Conservation (phyloP, 1,284 basidiomycete genomes). For the Ustilago bromivora region DNA sequence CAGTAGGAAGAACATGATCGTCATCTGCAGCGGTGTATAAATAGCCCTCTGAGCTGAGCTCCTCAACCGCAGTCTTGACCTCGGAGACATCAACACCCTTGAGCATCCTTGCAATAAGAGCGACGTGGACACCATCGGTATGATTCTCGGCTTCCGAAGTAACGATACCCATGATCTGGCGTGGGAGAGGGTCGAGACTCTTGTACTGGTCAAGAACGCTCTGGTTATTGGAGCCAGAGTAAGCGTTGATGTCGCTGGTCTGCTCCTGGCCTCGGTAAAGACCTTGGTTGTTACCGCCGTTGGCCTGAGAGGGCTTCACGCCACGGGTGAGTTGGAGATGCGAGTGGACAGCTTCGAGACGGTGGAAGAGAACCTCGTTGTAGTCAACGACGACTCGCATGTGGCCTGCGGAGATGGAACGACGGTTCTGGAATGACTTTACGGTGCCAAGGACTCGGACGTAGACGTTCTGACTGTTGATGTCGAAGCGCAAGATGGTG, state of each 20-base stretch:
- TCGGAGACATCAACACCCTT: conserved; percentile 41
- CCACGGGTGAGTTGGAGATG: conserved; percentile 59
- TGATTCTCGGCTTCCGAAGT: conserved; percentile 51
- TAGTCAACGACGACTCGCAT: conserved; percentile 75
- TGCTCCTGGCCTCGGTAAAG: conserved; percentile 13
- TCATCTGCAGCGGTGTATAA: conserved; percentile 64
- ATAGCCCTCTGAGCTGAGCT: conserved; percentile 60
- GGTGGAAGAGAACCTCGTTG: conserved; percentile 87
- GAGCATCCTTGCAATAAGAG: conserved; percentile 44
- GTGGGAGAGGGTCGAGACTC: conserved; percentile 40
- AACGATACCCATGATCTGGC: conserved; percentile 54
- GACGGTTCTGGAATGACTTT: conserved; percentile 85
- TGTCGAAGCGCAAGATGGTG: not conserved
- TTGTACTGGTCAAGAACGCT: conserved; percentile 44
- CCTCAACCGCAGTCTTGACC: conserved; percentile 58
- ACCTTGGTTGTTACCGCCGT: conserved; percentile 12
- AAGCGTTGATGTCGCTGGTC: conserved; percentile 48
- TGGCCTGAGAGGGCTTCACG: conserved; percentile 12
- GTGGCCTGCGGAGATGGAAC: conserved; percentile 75
- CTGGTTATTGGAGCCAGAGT: conserved; percentile 41
- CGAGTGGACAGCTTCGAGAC: conserved; percentile 74
- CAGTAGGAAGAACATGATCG: conserved; percentile 62
- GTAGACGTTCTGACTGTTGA: conserved; percentile 78
- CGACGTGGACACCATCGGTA: conserved; percentile 57
- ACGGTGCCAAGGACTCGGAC: conserved; percentile 90